A percentile compares a stretch with the other conserved stretches of the same genome.
phyloP scores from a whole-genome alignment of 805 yeast genomes.

The Zygotorulaspora danielsina region DNA sequence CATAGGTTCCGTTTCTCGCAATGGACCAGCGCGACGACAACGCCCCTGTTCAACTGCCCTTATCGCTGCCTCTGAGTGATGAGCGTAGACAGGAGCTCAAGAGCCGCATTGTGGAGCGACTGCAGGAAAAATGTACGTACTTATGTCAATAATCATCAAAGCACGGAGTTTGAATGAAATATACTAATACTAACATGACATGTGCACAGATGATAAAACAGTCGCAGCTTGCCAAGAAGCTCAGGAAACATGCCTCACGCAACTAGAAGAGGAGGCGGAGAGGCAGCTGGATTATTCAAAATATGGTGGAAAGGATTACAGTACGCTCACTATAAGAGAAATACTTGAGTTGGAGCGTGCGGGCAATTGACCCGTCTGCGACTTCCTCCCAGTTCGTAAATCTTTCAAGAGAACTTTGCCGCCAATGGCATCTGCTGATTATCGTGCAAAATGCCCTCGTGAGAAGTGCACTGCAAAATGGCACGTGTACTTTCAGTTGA shows the following conservation, averaged over 20 bases:
- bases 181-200: constrained; percentile 4
- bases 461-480: too few species aligned
- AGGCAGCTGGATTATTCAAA: constrained; percentile 8
- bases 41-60: too few species aligned
- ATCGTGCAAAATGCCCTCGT: too few species aligned
- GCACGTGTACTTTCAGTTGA: too few species aligned
- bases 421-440: too few species aligned
- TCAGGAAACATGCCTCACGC: constrained; percentile 5
- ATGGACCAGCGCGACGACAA: too few species aligned
- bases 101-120: constrained; percentile 10
- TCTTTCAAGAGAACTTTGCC: background rate
- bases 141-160: too few species aligned
- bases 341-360: constrained; percentile 15
- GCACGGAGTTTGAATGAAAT: too few species aligned
- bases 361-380: background rate
- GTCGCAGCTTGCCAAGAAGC: constrained; percentile 9
- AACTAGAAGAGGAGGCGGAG: constrained; percentile 10
- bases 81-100: constrained; percentile 13
- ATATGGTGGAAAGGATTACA: background rate
- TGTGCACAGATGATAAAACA: constrained; percentile 13
- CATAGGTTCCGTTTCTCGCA: too few species aligned
- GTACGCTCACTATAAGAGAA: constrained; percentile 15
- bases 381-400: too few species aligned
- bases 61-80: constrained; percentile 12
- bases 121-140: constrained; percentile 21